Evolutionary conservation across 306 rosid genomes (phyloP).

Genomic region (Psophocarpus tetragonolobus): DNA sequence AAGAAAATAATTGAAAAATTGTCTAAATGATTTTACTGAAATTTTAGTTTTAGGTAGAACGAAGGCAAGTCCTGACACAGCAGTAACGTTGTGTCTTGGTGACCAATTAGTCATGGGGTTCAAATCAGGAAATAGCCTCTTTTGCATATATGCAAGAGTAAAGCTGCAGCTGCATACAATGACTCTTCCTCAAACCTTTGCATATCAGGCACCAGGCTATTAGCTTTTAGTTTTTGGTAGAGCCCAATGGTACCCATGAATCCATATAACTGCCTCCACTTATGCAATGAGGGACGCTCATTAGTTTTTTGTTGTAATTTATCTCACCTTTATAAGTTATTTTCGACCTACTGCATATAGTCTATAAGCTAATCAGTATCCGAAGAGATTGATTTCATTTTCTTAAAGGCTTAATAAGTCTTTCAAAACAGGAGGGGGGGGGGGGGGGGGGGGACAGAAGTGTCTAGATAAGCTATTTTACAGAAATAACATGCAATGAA

Average conservation of each 20-base stretch:
- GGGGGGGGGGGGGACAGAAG: too few relatives aligned
- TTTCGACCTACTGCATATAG: background rate
- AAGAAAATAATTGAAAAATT: background rate
- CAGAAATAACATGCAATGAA: slow-evolving; percentile 10
- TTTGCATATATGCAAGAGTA: too few relatives aligned
- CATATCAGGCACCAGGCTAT: too few relatives aligned
- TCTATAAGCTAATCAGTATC: background rate
- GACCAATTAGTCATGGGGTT: too few relatives aligned
- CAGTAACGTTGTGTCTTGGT: too few relatives aligned
- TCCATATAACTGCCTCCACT: background rate
- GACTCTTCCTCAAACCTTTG: too few relatives aligned
- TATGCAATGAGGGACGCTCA: background rate
- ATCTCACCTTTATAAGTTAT: slow-evolving; percentile 6
- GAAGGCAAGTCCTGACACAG: too few relatives aligned
- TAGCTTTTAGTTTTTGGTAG: slow-evolving; percentile 9
- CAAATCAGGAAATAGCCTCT: too few relatives aligned
- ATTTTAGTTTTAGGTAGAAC: background rate
- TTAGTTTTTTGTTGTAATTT: background rate
- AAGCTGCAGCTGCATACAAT: too few relatives aligned
- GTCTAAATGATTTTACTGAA: slow-evolving; percentile 11
- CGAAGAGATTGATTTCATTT: slow-evolving; percentile 1
- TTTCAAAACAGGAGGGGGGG: too few relatives aligned
- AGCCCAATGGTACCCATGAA: background rate
- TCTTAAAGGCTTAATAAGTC: slow-evolving; percentile 17
- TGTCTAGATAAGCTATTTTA: background rate